Base-by-base conservation (phyloP, 2,329 filamentous ascomycete genomes). In the Trichoderma harzianum region DNA sequence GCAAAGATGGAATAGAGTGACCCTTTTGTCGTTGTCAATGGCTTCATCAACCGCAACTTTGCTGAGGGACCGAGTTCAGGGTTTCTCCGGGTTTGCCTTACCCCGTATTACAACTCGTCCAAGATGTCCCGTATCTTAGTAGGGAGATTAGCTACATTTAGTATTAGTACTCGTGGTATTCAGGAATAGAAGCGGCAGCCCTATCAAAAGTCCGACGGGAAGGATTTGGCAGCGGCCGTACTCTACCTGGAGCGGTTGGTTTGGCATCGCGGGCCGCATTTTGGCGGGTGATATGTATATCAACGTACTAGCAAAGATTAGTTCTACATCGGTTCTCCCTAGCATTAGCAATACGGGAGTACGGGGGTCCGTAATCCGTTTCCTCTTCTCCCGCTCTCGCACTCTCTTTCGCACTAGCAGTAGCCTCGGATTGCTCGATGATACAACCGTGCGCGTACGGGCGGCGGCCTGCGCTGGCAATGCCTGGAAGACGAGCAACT, bases 231-330 rank as follows among this genome's bases (percentile, higher is more conserved):
- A 34, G 57, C 21, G n/a, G n/a, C 11, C 47, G 28, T 34, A 16
- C 4, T 5, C 26, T 60, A 34, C 30, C 18, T 24, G 36, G 18
- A n/a, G 64, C 32, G 24, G 28, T 34, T 47, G 34, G 8, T 24
- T 57, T 67, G 51, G 10, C 53, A 32, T 47, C 53, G 36, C 65
- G 65, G 65, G 65, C 65, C 65, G 65, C 55, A 32, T 26, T 68
- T 47, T 58, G 65, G 36, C n/a, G 53, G 53, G 43, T 43, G 53
- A 58, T 36, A 24, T 39, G n/a, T 24, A 21, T 16, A 55, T 55
- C 28, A 18, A 26, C 10, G 34, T n/a, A 24, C 62, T 65, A 39
- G 47, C 8, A 63, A 43, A 1, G n/a, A 26, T 24, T 34, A 26
- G 30, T 36, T 43, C 39, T 43, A 2, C 7, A 47, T 12, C 39